Evolutionary conservation across 495 filamentous ascomycete genomes (phyloP), one percentile per base, ranked within the genome.

Genomic region (Penicillium lagena): DNA sequence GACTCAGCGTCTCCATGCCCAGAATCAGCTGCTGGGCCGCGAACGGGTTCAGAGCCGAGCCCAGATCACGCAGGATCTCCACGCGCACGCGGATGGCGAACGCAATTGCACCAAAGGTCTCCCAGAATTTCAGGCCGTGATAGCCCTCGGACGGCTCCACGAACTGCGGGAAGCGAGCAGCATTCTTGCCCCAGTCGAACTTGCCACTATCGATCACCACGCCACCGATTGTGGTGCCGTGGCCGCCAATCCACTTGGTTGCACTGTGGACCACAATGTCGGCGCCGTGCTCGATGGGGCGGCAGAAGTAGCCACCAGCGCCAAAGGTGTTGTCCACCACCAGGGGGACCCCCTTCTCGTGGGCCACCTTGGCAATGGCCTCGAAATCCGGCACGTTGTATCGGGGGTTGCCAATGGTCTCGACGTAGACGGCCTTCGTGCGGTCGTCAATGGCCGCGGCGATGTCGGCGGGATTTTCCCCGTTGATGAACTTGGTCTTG

Each of bases 281-380:
- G 40, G 85, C 87, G 35, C 94, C 94, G 62, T 95, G 85, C 7
- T 94, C 85, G 56, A 98, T 93, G 14, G 94, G 94, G 1, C 86
- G 82, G 45, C 82, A 72, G 56, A 89, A 90, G 76, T 87, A 97
- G 29, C 93, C 94, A 43, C 94, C 94, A 12, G 94, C 94, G 14
- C 93, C 93, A 54, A 98, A 98, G 9, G 93, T 97, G 68, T 98
- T 98, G 67, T 98, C 93, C 63, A 89, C 93, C 51, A 98, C 78
- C 2, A 98, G 66, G 0, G 93, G 89, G 7, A 95, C 79, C 35
- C 89, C 89, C 49, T 83, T 78, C 28, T 85, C 85, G 58, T 94
- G 85, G 15, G 86, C 83, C 40, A 86, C 73, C 62, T 87, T 85
- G 29, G 79, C 85, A 63, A 94, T 89, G 6, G 80, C 83, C 70